A percentile compares a stretch with the other conserved stretches of the same genome.
Conservation (phyloP, 257 asterid genomes). For the Solanum boliviense region DNA sequence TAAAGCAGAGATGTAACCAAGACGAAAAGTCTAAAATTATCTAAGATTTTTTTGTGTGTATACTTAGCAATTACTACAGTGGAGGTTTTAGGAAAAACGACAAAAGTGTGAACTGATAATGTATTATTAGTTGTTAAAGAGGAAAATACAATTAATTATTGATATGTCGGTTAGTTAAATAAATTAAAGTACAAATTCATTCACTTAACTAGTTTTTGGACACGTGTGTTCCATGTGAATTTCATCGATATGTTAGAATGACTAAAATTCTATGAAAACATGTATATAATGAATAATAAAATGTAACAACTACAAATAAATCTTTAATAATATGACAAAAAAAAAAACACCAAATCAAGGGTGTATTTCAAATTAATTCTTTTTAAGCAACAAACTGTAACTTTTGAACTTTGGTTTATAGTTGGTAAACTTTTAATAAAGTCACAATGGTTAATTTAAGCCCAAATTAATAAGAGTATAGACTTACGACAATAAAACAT, state of each 20-base stretch:
- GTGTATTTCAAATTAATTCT: not conserved
- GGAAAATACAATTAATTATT: not conserved
- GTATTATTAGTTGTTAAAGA: not conserved
- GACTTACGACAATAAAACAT: not conserved
- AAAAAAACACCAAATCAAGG: not conserved
- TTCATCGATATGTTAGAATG: not conserved
- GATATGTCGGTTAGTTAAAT: not conserved
- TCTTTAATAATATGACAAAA: not conserved
- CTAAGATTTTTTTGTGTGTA: too few species aligned
- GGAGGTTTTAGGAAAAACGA: not conserved
- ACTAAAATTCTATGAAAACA: not conserved
- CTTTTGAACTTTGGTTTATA: not conserved
- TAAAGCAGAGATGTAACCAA: too few species aligned
- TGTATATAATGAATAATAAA: too few species aligned
- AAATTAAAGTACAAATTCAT: too few species aligned
- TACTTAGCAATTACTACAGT: not conserved
- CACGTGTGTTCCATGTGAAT: not conserved
- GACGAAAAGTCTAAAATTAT: too few species aligned
- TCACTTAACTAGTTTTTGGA: not conserved
- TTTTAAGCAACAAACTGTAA: not conserved
- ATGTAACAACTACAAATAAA: too few species aligned
- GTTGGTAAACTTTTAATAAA: not conserved
- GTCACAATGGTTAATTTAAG: not conserved
- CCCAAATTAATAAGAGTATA: not conserved
- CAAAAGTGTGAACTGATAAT: not conserved